Base-by-base conservation (phyloP, 768 basidiomycete species). In the Boletus rubroflammeus region DNA sequence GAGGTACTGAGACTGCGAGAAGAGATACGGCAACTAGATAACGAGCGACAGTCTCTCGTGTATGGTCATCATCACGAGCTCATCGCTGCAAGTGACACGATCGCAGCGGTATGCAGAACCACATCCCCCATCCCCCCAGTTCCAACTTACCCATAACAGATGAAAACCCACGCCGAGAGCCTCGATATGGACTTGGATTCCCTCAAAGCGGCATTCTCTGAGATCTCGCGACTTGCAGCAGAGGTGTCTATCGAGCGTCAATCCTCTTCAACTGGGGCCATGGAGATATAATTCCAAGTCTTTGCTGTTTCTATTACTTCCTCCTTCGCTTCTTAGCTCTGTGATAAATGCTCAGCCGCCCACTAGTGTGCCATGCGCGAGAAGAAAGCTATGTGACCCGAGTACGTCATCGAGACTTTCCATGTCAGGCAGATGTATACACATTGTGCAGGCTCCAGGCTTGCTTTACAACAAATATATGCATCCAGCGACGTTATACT, bases 11-110 rank as follows among this genome's bases (percentile, higher is more conserved):
- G 35, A 13, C 38, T 43, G 11, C 36, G 15, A 35, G 23, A 39
- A 93, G 94, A 96, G 69, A 95, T 97, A 55, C 79, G 90, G 31
- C 82, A 92, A 57, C 73, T 97, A 14, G 92, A 96, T 53, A 83
- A 87, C 63, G 93, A 96, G 64, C 76, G 91, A 23, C 93, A 97
- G 69, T 88, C 89, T 9, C 76, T 97, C 41, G 93, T 97, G 11
- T 97, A 97, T 67, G 93, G 95, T 62, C 93, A 95, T 65, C 94
- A 97, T 63, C 92, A 94, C 55, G 94, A 97, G 60, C 84, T 97
- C 19, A 94, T 97, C 47, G 90, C 91, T 1, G 94, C 94, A 3
- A 92, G 88, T 55, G 90, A 93, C 62, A 96, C 94, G 9, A 96
- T 97, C 59, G 84, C 86, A 55, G 83, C 86, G 6, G 92, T 93